Evolutionary conservation across 306 rosid species (phyloP).

Genomic region (Cucurbita maxima): DNA sequence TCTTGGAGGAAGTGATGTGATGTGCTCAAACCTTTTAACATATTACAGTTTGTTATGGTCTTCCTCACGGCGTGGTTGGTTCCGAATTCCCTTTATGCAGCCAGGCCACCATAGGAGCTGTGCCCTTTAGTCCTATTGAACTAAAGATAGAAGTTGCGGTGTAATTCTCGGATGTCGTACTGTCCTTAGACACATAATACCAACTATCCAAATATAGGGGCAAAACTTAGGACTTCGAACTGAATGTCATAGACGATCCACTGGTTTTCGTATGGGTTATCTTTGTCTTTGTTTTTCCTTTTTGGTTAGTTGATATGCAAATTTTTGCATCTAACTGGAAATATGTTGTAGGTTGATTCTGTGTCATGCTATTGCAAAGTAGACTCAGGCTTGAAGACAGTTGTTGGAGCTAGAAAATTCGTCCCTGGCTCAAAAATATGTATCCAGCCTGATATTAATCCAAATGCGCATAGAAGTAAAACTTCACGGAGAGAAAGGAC

Average conservation of each 20-base stretch:
- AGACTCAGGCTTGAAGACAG: constrained; percentile 87
- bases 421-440: constrained; percentile 94
- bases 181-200: background rate
- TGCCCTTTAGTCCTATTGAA: background rate
- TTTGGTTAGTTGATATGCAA: background rate
- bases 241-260: background rate
- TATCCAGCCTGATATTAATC: constrained; percentile 95
- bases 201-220: background rate
- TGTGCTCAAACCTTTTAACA: background rate
- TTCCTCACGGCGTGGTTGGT: background rate
- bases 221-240: background rate
- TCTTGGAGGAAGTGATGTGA: background rate
- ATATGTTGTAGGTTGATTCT: constrained; percentile 70
- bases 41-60: background rate
- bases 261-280: background rate
- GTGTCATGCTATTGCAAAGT: constrained; percentile 98
- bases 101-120: background rate
- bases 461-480: constrained; percentile 75
- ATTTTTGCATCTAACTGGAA: constrained; percentile 21
- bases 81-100: background rate
- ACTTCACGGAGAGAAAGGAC: constrained; percentile 66
- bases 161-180: background rate
- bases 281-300: background rate
- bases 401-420: constrained; percentile 87
- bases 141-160: background rate